Percentiles rank a stretch among this genome's conserved stretches.
phyloP scores from a whole-genome alignment of 2,329 filamentous ascomycete species.

The Stromatinia cepivora region DNA sequence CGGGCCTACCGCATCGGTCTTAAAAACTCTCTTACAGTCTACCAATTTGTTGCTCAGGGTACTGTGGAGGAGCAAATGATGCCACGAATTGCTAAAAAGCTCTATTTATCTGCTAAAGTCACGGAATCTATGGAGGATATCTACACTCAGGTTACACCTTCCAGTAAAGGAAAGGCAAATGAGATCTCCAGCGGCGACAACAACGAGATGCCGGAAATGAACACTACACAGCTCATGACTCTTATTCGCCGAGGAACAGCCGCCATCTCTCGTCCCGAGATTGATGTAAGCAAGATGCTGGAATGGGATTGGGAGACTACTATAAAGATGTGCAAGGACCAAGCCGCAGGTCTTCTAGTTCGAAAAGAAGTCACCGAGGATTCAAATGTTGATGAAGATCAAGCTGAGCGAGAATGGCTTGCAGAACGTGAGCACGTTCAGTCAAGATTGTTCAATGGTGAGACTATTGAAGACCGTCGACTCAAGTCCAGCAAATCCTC shows the following conservation, averaged over 20 bases:
- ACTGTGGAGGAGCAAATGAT: slow-evolving; percentile 89
- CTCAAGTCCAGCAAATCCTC: slow-evolving; percentile 41
- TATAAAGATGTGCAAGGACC: slow-evolving; percentile 54
- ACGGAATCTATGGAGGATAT: slow-evolving; percentile 59
- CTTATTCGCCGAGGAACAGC: slow-evolving; percentile 56
- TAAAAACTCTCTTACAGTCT: slow-evolving; percentile 90
- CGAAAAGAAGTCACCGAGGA: slow-evolving; percentile 39
- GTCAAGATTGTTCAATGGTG: slow-evolving; percentile 57
- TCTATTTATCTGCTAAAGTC: slow-evolving; percentile 61
- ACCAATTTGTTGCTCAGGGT: slow-evolving; percentile 85
- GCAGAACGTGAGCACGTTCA: slow-evolving; percentile 57
- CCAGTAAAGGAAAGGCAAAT: slow-evolving; percentile 39
- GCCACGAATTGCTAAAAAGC: slow-evolving; percentile 52
- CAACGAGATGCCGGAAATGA: slow-evolving; percentile 53
- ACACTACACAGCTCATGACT: slow-evolving; percentile 53
- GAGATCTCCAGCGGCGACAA: slow-evolving; percentile 33
- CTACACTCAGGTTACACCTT: slow-evolving; percentile 43
- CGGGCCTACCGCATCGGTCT: slow-evolving; percentile 95
- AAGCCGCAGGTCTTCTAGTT: slow-evolving; percentile 46
- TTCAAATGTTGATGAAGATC: slow-evolving; percentile 42
- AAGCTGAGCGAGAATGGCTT: slow-evolving; percentile 57
- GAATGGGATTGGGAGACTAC: slow-evolving; percentile 56
- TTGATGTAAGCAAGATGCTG: slow-evolving; percentile 57
- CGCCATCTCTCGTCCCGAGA: slow-evolving; percentile 52
- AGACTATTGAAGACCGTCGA: slow-evolving; percentile 45